These are phyloP conservation scores for Drosera capensis DNA, from an alignment of 148 eudicot species.

Conservation along the genomic window DNA sequence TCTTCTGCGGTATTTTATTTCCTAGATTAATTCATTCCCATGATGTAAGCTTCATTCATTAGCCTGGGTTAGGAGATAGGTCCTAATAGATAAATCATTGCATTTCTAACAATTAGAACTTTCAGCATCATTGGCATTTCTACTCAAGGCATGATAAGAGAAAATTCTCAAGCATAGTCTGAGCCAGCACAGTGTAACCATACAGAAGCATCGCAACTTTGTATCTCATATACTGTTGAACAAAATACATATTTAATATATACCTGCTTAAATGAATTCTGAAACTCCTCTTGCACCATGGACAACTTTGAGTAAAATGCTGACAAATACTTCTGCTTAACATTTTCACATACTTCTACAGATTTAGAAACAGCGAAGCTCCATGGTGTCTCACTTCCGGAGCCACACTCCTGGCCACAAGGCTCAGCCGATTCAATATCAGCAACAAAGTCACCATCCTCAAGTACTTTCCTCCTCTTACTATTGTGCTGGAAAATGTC, in stretches of 20 bases:
- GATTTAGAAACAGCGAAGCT: conserved; percentile 19
- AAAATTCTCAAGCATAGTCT: no score
- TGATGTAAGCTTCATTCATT: no score
- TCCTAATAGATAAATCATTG: no score
- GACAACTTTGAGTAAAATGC: conserved; percentile 44
- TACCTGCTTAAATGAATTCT: conserved; percentile 75
- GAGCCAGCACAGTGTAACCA: no score
- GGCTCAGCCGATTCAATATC: no score
- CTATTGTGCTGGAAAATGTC: no score
- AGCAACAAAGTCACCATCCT: conserved; percentile 6
- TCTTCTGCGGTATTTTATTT: no score
- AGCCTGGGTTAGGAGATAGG: no score
- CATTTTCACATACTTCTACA: conserved; percentile 29
- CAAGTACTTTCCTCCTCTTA: conserved; percentile 4
- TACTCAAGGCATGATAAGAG: no score
- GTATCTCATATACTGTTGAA: background rate
- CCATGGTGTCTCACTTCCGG: conserved; percentile 7
- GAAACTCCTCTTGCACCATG: conserved; percentile 67
- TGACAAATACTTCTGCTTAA: conserved; percentile 62
- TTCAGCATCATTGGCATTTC: no score
- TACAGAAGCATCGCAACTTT: background rate
- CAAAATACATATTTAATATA: conserved; percentile 3
- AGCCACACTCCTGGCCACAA: conserved; percentile 9
- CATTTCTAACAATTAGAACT: no score
- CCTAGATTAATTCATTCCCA: no score